phyloP scores from a whole-genome alignment of 768 basidiomycete genomes.

The Gloeophyllum trabeum region DNA sequence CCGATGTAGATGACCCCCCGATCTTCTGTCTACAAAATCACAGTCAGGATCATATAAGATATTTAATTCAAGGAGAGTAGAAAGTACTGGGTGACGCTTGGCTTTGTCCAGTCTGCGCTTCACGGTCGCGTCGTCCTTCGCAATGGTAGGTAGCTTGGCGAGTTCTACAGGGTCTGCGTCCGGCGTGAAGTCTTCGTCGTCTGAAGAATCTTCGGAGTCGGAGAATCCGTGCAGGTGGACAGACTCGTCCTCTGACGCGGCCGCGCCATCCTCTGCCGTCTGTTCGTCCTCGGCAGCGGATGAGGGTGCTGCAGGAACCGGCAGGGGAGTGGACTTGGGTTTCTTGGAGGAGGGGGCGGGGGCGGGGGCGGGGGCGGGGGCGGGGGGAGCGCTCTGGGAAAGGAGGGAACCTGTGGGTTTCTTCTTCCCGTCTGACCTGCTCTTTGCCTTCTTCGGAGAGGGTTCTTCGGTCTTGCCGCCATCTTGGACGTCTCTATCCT shows the following conservation, averaged over 20 bases:
- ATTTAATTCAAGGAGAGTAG: conserved; percentile 3
- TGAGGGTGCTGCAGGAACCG: conserved; percentile 1
- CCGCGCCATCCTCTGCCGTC: conserved; percentile 20
- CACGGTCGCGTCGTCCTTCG: conserved; percentile 79
- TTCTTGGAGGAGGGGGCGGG: not conserved
- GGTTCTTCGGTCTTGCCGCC: not conserved
- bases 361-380: not conserved
- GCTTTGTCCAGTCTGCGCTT: conserved; percentile 44
- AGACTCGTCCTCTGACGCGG: conserved; percentile 25
- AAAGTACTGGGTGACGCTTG: conserved; percentile 52
- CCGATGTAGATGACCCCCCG: conserved; percentile 84
- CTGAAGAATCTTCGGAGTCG: conserved; percentile 67
- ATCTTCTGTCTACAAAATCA: conserved; percentile 37
- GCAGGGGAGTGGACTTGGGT: not conserved
- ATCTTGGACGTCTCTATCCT: conserved; percentile 1
- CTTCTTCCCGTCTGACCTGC: conserved; percentile 6
- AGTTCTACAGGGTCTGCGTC: conserved; percentile 53
- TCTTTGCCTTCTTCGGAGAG: conserved; percentile 1
- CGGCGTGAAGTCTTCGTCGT: conserved; percentile 58
- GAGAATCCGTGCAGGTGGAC: conserved; percentile 60
- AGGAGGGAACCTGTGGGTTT: too few species aligned
- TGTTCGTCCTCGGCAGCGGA: conserved; percentile 2
- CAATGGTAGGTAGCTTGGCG: conserved; percentile 68
- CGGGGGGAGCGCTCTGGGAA: not conserved
- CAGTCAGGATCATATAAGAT: not conserved